Base-by-base conservation (phyloP, 139 green algal species). In the Haematococcus lacustris region DNA sequence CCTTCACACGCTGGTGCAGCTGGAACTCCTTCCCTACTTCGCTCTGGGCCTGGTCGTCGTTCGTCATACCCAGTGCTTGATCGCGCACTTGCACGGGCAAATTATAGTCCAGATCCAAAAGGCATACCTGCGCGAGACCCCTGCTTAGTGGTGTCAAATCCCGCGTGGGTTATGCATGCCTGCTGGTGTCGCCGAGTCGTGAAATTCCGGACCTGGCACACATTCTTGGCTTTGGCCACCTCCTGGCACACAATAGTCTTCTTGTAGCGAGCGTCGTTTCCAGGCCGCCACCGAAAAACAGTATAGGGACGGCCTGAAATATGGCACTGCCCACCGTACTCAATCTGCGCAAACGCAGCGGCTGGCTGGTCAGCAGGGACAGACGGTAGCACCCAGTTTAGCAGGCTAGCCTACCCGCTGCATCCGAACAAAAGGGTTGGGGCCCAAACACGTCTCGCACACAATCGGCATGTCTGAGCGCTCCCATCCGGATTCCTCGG, bases 171-270 rank as follows among this genome's bases (percentile, higher is more conserved):
- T n/a, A n/a, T n/a, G n/a, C n/a, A n/a, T n/a, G n/a, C n/a, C n/a
- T n/a, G n/a, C n/a, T n/a, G n/a, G n/a, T n/a, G n/a, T n/a, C n/a
- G n/a, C n/a, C n/a, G n/a, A n/a, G n/a, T n/a, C n/a, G n/a, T n/a
- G n/a, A n/a, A n/a, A n/a, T n/a, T n/a, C 61, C 77, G 23, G 43
- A 92, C 86, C 86, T 97, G 91, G 84, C 95, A 99, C 21, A 99
- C 95, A 71, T 99, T 98, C 80, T 98, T 98, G 26, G 91, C 89
- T 75, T 98, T 98, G 35, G 93, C 91, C n/a, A 97, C 94, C 73
- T 97, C 93, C 73, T 98, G 92, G 76, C 95, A 99, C 68, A 99
- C 93, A 73, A 97, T 95, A 28, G 95, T 99, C 79, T 97, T 97
- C 85, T 99, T 99, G 85, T 95, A 97, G 61, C 87, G 82, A 65